Evolutionary conservation across 2,329 filamentous ascomycete species (phyloP).

Genomic region (Colletotrichum sp.): DNA sequence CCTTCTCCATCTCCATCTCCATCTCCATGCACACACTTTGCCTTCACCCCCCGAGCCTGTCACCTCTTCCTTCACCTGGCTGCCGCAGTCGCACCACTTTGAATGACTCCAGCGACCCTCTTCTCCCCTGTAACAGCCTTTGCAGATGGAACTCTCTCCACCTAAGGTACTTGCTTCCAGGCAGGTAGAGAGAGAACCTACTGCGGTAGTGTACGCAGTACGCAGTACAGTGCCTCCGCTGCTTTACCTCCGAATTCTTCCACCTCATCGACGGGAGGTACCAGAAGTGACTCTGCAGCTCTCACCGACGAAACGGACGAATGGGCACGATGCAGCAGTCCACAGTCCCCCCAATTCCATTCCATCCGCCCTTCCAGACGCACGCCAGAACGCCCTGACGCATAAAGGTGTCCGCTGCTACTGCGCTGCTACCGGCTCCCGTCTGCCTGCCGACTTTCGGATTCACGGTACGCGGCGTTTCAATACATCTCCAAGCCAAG

Average conservation of each 20-base stretch:
- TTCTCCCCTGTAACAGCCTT: conserved; percentile 7
- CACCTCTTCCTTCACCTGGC: not conserved
- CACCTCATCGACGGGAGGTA: not conserved
- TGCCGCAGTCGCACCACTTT: not conserved
- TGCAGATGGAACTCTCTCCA: conserved; percentile 7
- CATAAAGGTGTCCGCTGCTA: not conserved
- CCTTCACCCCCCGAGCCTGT: not conserved
- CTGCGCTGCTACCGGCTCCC: not conserved
- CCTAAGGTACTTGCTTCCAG: not conserved
- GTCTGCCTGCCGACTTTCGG: not conserved
- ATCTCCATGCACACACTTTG: not conserved
- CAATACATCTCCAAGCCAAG: not conserved
- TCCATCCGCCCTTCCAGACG: conserved; percentile 19
- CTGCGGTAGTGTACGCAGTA: not conserved
- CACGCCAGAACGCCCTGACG: conserved; percentile 15
- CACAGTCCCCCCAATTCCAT: conserved; percentile 4
- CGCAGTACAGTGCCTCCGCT: not conserved
- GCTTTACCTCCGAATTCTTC: not conserved
- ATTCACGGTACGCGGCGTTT: not conserved
- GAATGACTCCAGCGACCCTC: conserved; percentile 6
- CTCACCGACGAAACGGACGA: not conserved
- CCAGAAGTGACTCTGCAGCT: not conserved
- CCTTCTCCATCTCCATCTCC: not conserved
- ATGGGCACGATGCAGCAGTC: not conserved
- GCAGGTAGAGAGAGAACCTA: not conserved